Percentiles rank a stretch among this genome's conserved stretches.
Conservation (phyloP, 2,329 filamentous ascomycete species). For the Penicillium paneum region DNA sequence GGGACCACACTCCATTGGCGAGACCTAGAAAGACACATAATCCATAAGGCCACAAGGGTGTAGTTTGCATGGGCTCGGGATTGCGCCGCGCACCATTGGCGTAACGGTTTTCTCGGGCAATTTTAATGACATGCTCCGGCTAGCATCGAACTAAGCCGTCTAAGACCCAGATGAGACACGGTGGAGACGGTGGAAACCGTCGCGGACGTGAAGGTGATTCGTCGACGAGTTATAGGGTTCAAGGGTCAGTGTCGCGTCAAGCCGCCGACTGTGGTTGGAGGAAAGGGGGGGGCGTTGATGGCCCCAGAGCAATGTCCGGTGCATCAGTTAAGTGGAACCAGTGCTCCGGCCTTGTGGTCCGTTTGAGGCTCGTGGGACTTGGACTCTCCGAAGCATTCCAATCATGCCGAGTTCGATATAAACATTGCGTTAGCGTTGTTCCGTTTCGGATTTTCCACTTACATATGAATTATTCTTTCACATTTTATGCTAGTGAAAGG, state of each 20-base stretch:
- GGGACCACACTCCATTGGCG: not conserved
- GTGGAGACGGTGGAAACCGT: slow-evolving; percentile 5
- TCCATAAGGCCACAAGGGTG: slow-evolving; percentile 18
- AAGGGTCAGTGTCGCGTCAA: slow-evolving; percentile 23
- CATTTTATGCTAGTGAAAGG: not conserved
- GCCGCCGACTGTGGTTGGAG: slow-evolving; percentile 1
- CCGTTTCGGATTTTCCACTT: not conserved
- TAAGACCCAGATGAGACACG: slow-evolving; percentile 17
- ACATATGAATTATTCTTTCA: not conserved
- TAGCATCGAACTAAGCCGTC: slow-evolving; percentile 23
- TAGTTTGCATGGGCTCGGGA: slow-evolving; percentile 26
- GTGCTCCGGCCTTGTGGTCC: not conserved
- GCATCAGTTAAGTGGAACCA: slow-evolving; percentile 29
- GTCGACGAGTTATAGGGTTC: slow-evolving; percentile 18
- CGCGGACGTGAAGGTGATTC: slow-evolving; percentile 12
- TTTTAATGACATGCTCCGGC: slow-evolving; percentile 22
- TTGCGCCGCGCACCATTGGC: slow-evolving; percentile 24
- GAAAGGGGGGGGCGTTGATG: slow-evolving; percentile 5
- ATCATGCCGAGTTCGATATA: slow-evolving; percentile 7
- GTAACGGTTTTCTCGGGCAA: slow-evolving; percentile 32
- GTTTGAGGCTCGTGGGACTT: slow-evolving; percentile 3
- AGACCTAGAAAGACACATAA: slow-evolving; percentile 1
- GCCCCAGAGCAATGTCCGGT: slow-evolving; percentile 22
- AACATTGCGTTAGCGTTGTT: slow-evolving; percentile 2
- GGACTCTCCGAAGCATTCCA: not conserved